A percentile compares a stretch with the other conserved stretches of the same genome.
Conservation (phyloP, 1,139 yeast genomes). For the Zygosaccharomyces sapae region DNA sequence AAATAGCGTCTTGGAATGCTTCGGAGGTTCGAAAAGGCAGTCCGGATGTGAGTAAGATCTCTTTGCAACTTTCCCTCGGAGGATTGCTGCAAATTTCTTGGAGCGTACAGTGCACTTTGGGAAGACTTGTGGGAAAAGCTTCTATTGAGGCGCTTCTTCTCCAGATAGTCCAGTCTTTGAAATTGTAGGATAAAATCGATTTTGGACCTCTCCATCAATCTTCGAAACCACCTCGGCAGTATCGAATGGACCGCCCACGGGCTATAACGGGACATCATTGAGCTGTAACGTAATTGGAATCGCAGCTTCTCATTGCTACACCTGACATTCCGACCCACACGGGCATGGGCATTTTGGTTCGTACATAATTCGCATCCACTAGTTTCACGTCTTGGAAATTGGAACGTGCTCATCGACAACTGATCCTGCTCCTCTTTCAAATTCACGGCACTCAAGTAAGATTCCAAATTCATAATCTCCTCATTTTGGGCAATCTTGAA, state of each 20-base stretch:
- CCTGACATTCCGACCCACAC: conserved; percentile 7
- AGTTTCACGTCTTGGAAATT: conserved; percentile 25
- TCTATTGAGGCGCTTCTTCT: conserved; percentile 39
- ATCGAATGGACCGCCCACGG: conserved; percentile 18
- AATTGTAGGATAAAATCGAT: conserved; percentile 37
- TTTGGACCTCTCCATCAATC: conserved; percentile 32
- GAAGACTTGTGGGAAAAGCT: conserved; percentile 10
- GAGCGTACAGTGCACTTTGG: conserved; percentile 3
- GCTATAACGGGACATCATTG: conserved; percentile 16
- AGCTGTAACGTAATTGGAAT: conserved; percentile 28
- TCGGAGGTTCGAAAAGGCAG: conserved; percentile 12
- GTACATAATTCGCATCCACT: conserved; percentile 5
- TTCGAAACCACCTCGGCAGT: conserved; percentile 42
- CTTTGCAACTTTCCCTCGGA: conserved; percentile 9
- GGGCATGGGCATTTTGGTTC: not conserved
- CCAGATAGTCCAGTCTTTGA: conserved; percentile 40
- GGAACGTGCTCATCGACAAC: conserved; percentile 18
- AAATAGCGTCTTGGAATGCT: conserved; percentile 16
- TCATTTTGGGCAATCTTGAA: conserved; percentile 46
- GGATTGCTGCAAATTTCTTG: conserved; percentile 1
- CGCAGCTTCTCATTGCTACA: conserved; percentile 22
- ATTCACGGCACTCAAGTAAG: conserved; percentile 33
- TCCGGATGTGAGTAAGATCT: conserved; percentile 27
- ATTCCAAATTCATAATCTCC: conserved; percentile 38
- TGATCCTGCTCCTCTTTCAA: conserved; percentile 27